These are phyloP conservation scores for Cercospora berteroae DNA, from an alignment of 2,329 filamentous ascomycete genomes.

Conservation along the genomic window DNA sequence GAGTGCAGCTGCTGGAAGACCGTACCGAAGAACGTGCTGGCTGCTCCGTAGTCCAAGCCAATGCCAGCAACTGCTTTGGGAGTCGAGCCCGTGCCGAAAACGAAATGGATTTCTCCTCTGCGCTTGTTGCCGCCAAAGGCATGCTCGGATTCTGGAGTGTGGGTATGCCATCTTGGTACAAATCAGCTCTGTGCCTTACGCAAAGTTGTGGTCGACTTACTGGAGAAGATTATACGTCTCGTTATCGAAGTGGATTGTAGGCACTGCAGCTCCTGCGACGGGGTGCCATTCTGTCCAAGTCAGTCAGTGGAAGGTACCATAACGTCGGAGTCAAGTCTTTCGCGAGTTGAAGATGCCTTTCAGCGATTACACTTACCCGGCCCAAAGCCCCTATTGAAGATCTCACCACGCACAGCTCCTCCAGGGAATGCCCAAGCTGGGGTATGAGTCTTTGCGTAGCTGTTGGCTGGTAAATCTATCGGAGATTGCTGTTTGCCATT, in stretches of 20 bases:
- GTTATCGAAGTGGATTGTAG: neutral
- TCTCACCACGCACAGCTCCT: neutral
- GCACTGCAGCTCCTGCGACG: neutral
- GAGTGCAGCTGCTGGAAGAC: neutral
- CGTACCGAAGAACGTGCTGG: neutral
- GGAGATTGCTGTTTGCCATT: neutral
- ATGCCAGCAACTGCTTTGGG: neutral
- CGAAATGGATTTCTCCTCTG: neutral
- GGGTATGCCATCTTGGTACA: neutral
- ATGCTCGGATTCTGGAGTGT: neutral
- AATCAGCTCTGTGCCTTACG: neutral
- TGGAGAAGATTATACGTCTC: neutral
- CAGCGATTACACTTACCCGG: neutral
- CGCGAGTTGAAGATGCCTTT: neutral
- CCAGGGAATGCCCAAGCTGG: neutral
- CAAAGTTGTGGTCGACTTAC: neutral
- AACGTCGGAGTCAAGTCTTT: neutral
- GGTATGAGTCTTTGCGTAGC: neutral
- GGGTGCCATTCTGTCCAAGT: neutral
- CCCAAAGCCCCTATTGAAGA: neutral
- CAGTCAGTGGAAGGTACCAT: neutral
- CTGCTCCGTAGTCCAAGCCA: neutral
- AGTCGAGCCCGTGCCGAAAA: neutral
- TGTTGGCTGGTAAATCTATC: neutral
- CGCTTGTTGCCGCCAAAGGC: conserved; percentile 1